A percentile compares a stretch with the other conserved stretches of the same genome.
phyloP scores from a whole-genome alignment of 345 rosid species.

The Camelina hispida region DNA sequence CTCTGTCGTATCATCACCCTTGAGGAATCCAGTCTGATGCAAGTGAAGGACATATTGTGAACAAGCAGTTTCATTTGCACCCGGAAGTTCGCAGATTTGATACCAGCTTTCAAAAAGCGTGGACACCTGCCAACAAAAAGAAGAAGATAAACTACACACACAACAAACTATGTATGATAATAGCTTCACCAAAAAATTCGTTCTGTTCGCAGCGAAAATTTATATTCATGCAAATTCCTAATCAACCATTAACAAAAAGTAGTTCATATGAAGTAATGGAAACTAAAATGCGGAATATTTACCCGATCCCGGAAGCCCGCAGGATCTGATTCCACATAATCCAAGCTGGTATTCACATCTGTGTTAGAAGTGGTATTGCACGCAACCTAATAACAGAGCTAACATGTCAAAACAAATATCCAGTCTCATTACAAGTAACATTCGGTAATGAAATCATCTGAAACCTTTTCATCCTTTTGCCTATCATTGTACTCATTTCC shows the following conservation, averaged over 20 bases:
- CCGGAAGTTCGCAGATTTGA: constrained; percentile 76
- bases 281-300: constrained; percentile 19
- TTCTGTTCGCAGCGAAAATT: background rate
- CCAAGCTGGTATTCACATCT: constrained; percentile 62
- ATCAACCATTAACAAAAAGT: background rate
- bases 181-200: background rate
- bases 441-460: constrained; percentile 18
- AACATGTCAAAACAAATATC: constrained; percentile 27
- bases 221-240: constrained; percentile 4
- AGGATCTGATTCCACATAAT: constrained; percentile 74
- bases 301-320: constrained; percentile 85
- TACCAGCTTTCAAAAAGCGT: constrained; percentile 78
- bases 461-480: constrained; percentile 83
- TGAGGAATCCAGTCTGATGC: constrained; percentile 80
- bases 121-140: constrained; percentile 58
- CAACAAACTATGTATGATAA: background rate
- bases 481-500: constrained; percentile 74
- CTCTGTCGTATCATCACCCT: constrained; percentile 86
- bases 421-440: constrained; percentile 22
- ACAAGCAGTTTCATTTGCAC: constrained; percentile 70
- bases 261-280: background rate
- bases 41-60: constrained; percentile 68
- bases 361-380: constrained; percentile 47
- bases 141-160: background rate
- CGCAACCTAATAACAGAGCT: constrained; percentile 53